Conservation (phyloP, 83 land plant genomes). For the Picea abies region DNA sequence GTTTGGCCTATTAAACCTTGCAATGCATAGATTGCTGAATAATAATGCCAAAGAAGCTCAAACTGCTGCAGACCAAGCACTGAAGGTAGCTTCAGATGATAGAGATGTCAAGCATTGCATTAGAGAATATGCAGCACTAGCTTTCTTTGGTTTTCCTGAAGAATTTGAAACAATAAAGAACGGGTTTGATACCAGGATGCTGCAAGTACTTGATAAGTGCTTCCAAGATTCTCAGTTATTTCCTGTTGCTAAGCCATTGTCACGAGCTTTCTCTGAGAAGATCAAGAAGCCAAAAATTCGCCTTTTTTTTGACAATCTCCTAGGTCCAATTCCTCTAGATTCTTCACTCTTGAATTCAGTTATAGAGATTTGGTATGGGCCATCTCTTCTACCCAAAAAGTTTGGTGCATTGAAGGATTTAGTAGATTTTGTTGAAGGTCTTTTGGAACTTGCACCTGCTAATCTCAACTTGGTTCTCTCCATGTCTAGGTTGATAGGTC, state of each 20-base stretch:
- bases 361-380: conserved; percentile 67
- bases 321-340: conserved; percentile 64
- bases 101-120: conserved; percentile 58
- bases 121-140: conserved; percentile 54
- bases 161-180: conserved; percentile 13
- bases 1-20: conserved; percentile 74
- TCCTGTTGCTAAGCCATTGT: conserved; percentile 33
- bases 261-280: conserved; percentile 41
- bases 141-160: conserved; percentile 14
- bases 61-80: conserved; percentile 16
- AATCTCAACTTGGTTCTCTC: conserved; percentile 68
- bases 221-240: conserved; percentile 27
- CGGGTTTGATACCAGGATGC: conserved; percentile 13
- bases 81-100: conserved; percentile 25
- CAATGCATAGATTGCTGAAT: conserved; percentile 48
- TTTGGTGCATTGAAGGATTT: conserved; percentile 36
- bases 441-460: conserved; percentile 66
- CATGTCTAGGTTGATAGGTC: conserved; percentile 34
- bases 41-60: conserved; percentile 44
- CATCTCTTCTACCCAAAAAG: conserved; percentile 61
- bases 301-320: conserved; percentile 45
- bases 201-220: conserved; percentile 49
- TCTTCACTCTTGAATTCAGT: conserved; percentile 58
- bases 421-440: conserved; percentile 63
- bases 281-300: conserved; percentile 65